Base-by-base conservation (phyloP, 768 basidiomycete genomes). In the Podaxis mareebaensis region DNA sequence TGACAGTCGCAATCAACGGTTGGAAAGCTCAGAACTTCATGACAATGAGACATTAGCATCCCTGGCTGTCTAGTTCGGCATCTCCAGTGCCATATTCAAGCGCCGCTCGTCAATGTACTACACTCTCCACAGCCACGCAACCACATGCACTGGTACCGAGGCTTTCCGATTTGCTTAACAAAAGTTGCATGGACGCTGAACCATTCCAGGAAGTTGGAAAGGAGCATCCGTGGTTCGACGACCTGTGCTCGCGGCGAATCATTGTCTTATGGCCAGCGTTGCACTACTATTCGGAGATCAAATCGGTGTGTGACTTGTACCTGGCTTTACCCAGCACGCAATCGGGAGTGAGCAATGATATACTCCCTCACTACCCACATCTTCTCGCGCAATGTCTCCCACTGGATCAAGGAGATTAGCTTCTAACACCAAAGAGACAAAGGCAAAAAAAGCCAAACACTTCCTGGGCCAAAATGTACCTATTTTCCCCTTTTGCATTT, bases 231-330 rank as follows among this genome's bases (percentile, higher is more conserved):
- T 10, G 33, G 5, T 6, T 46, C 0, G 17, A 17, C 3, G 7
- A 46, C 44, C 44, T 46, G 44, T 46, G n/a, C 44, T 33, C 33
- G 3, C 2, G 33, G 33, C 1, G 7, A 20, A 46, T 46, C 6
- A 6, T 46, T 4, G 40, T 42, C 15, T 11, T 10, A 10, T 33
- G 33, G 33, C 8, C 44, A 20, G 44, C 44, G 20, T 20, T 20
- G n/a, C 30, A n/a, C 53, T 54, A 22, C 42, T 30, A 10, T 44
- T 33, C 57, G 38, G 57, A 38, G 44, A 58, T 63, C 33, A 58
- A 51, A 51, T 12, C n/a, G 22, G 30, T 42, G 33, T 30, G 24
- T 36, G 28, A 52, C 1, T 33, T 33, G 33, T 33, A 33, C 7
- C 30, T 10, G 10, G 2, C 2, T 33, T 33, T 8, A 33, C 2